Conservation (phyloP, 306 rosid genomes). For the Heteromeles arbutifolia region DNA sequence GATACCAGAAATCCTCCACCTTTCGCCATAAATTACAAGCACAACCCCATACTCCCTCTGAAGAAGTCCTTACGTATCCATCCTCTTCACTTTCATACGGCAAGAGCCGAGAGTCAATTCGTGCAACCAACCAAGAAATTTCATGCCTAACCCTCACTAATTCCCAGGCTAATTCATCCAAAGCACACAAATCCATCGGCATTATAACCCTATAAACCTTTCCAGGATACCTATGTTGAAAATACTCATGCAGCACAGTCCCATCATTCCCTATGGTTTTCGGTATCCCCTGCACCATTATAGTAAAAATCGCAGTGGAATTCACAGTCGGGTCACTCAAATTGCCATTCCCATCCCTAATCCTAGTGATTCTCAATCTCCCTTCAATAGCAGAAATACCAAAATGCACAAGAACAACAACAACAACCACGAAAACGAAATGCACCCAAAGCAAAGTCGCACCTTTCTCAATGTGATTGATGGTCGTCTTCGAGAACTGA, state of each 20-base stretch:
- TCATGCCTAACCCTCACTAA: slow-evolving; percentile 64
- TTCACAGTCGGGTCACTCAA: slow-evolving; percentile 52
- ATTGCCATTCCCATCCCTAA: slow-evolving; percentile 83
- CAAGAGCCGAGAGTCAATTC: slow-evolving; percentile 67
- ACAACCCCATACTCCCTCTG: slow-evolving; percentile 28
- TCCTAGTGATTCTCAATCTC: slow-evolving; percentile 67
- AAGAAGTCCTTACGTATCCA: slow-evolving; percentile 14
- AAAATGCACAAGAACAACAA: slow-evolving; percentile 63
- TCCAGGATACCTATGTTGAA: slow-evolving; percentile 85
- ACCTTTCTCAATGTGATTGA: slow-evolving; percentile 74
- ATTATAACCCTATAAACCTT: slow-evolving; percentile 70
- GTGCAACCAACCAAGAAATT: slow-evolving; percentile 70
- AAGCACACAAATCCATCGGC: slow-evolving; percentile 90
- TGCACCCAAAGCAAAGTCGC: slow-evolving; percentile 83
- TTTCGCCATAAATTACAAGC: slow-evolving; percentile 30
- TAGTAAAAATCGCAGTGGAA: slow-evolving; percentile 83
- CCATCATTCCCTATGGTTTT: slow-evolving; percentile 65
- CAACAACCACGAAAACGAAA: slow-evolving; percentile 57
- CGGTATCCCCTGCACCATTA: slow-evolving; percentile 92
- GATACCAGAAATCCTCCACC: slow-evolving; percentile 32
- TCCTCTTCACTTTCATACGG: slow-evolving; percentile 36
- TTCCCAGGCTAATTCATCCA: slow-evolving; percentile 76
- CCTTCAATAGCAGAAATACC: slow-evolving; percentile 64
- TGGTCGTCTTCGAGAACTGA: slow-evolving; percentile 77
- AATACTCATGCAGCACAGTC: slow-evolving; percentile 62